Conservation (phyloP, 1,284 basidiomycete genomes). For the Heterobasidion irregulare region DNA sequence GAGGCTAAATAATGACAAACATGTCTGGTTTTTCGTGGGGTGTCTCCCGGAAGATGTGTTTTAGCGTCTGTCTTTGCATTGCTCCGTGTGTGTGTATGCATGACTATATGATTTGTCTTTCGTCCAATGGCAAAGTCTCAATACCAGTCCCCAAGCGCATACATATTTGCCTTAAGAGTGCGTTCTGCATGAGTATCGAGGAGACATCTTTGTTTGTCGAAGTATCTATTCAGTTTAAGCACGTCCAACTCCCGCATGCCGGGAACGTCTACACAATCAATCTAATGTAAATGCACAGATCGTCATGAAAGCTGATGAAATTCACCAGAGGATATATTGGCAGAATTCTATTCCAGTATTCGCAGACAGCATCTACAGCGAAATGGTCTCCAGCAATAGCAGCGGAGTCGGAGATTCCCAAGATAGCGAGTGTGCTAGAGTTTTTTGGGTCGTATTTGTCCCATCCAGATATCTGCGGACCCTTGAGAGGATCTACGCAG, state of each 20-base stretch:
- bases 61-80: too few relatives aligned
- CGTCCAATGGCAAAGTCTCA: too few relatives aligned
- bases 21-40: too few relatives aligned
- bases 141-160: background rate
- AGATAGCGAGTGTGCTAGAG: background rate
- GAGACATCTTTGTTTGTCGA: too few relatives aligned
- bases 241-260: background rate
- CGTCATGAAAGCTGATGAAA: background rate
- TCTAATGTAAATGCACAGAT: background rate
- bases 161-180: background rate
- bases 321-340: background rate
- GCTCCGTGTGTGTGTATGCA: too few relatives aligned
- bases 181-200: background rate
- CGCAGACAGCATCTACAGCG: background rate
- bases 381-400: background rate
- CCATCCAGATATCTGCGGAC: background rate
- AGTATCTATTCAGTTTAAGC: background rate
- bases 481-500: background rate
- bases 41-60: too few relatives aligned
- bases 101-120: too few relatives aligned
- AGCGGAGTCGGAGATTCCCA: background rate
- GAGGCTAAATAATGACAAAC: too few relatives aligned
- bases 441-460: background rate
- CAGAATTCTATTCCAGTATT: background rate
- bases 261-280: background rate